Evolutionary conservation across 495 filamentous ascomycete genomes (phyloP), one percentile per base, ranked within the genome.

Genomic region (Stereocaulon alpinum): DNA sequence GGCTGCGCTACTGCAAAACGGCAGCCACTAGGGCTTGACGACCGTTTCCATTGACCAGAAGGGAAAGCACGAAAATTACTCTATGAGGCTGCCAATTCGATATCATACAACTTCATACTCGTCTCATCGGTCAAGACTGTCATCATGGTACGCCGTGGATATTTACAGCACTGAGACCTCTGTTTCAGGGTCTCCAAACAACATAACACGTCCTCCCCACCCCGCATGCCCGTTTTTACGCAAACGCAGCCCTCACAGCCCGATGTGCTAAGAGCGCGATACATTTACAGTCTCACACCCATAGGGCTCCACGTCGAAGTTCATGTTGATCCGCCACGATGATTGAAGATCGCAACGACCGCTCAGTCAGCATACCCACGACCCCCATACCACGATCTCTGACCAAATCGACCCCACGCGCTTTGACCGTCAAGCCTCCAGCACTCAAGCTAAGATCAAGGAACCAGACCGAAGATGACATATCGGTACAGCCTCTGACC

Each of bases 401-500:
- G 20, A 56, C 58, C 27, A 56, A 55, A 56, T 64, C 58, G 10
- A 57, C 51, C 45, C 57, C 56, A 15, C 30, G 62, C 27, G 62
- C 59, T 57, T 52, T 59, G 29, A 64, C 58, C 14, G 40, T 55
- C 24, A 64, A 61, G 47, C 58, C 58, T 45, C 62, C 62, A 43
- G 22, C 47, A 32, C 48, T 54, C 29, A 60, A 57, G 55, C 27
- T 58, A 18, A 60, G 52, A 52, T 60, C 51, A 34, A 59, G 34
- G 40, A 61, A 64, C 43, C 52, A 64, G 22, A 60, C 65, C n/a
- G 63, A 67, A 48, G 65, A 67, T 63, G 65, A 67, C 20, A 67
- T 67, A 37, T 64, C 56, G 2, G 60, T 67, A 7, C 65, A 67
- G 41, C 50, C 63, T 29, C 18, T 60, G 15, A 55, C 60, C 2